Conservation (phyloP, 2,329 filamentous ascomycete genomes). For the Neurospora crassa region DNA sequence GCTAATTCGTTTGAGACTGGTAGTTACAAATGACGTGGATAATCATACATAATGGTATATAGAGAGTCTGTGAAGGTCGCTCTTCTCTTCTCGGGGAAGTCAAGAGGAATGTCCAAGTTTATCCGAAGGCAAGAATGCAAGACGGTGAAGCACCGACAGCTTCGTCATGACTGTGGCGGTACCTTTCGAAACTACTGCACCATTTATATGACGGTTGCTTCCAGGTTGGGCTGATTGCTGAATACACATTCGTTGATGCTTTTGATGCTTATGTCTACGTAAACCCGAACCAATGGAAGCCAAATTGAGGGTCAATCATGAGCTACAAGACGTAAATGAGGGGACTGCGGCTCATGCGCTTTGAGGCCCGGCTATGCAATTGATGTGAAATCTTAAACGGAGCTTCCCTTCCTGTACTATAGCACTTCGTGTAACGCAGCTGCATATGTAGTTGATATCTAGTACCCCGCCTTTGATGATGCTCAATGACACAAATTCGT, state of each 20-base stretch:
- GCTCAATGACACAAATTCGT: background rate
- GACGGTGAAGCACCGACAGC: background rate
- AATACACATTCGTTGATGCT: too few relatives aligned
- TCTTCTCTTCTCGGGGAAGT: background rate
- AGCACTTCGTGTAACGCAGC: background rate
- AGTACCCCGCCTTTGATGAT: background rate
- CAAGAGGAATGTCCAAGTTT: background rate
- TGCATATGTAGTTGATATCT: background rate
- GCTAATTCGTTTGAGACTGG: background rate
- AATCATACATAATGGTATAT: background rate
- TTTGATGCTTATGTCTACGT: too few relatives aligned
- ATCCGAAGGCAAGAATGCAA: background rate
- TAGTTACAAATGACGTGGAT: background rate
- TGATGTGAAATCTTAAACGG: background rate
- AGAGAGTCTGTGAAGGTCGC: background rate
- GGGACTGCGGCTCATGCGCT: background rate
- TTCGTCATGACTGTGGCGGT: background rate
- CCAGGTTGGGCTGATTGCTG: background rate
- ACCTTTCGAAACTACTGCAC: background rate
- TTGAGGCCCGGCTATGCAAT: background rate
- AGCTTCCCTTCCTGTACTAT: background rate
- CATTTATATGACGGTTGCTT: background rate
- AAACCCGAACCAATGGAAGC: too few relatives aligned
- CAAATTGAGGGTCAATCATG: too few relatives aligned
- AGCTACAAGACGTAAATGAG: too few relatives aligned